Percentiles rank a stretch among this genome's conserved stretches.
These are phyloP conservation scores for Cryptococcus wingfieldii DNA, from an alignment of 1,284 basidiomycete genomes.

Conservation along the genomic window DNA sequence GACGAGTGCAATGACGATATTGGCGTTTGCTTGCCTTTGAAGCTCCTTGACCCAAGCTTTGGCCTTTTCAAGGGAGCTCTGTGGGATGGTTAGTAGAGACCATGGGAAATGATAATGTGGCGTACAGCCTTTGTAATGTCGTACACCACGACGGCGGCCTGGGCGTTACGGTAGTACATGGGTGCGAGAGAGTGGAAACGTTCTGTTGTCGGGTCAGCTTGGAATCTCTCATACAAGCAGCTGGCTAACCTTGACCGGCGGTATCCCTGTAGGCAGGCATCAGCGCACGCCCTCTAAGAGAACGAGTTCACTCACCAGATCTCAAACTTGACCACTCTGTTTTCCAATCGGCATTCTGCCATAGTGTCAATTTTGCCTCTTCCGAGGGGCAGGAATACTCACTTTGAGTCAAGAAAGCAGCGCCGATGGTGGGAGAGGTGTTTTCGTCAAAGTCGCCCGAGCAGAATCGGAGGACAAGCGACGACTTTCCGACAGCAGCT, in stretches of 20 bases:
- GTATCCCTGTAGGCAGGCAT: slow-evolving; percentile 39
- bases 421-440: slow-evolving; percentile 83
- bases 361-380: not conserved
- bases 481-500: slow-evolving; percentile 99
- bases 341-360: slow-evolving; percentile 50
- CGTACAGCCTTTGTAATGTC: slow-evolving; percentile 72
- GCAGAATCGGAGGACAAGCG: slow-evolving; percentile 86
- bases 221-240: not conserved
- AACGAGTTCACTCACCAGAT: slow-evolving; percentile 41
- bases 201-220: slow-evolving; percentile 8
- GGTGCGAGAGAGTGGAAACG: slow-evolving; percentile 56
- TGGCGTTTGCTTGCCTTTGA: slow-evolving; percentile 96
- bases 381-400: slow-evolving; percentile 11
- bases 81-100: not conserved
- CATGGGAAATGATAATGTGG: slow-evolving; percentile 1
- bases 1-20: slow-evolving; percentile 95
- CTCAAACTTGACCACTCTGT: slow-evolving; percentile 51
- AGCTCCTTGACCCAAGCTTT: slow-evolving; percentile 99
- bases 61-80: slow-evolving; percentile 91
- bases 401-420: slow-evolving; percentile 64
- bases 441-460: slow-evolving; percentile 48
- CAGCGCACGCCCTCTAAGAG: not conserved
- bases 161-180: slow-evolving; percentile 98
- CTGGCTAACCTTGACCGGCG: slow-evolving; percentile 43
- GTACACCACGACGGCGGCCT: slow-evolving; percentile 93